These are phyloP conservation scores for Ilex asprella DNA, from an alignment of 257 asterid species.

Conservation along the genomic window DNA sequence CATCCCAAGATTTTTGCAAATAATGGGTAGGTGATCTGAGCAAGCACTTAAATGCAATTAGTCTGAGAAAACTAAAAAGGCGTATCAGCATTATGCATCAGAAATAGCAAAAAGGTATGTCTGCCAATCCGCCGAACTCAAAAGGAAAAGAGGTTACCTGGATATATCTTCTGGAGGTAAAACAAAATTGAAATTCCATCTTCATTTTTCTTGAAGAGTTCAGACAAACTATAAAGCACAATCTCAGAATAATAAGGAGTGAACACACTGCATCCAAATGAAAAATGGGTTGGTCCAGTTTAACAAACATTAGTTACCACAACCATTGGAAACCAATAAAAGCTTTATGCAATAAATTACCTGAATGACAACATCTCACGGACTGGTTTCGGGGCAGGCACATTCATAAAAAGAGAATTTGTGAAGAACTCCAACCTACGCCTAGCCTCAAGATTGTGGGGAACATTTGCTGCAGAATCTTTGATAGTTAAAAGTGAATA, in stretches of 20 bases:
- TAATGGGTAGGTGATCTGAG: no score
- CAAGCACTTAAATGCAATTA: no score
- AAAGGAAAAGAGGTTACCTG: slow-evolving; percentile 41
- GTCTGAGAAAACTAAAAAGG: no score
- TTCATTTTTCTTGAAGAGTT: slow-evolving; percentile 86
- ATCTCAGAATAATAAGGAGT: slow-evolving; percentile 94
- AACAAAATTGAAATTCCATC: slow-evolving; percentile 95
- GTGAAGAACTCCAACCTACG: slow-evolving; percentile 87
- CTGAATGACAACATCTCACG: slow-evolving; percentile 92
- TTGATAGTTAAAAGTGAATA: slow-evolving; percentile 79
- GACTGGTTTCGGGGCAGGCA: slow-evolving; percentile 85
- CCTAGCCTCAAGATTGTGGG: slow-evolving; percentile 88
- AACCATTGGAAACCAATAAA: slow-evolving; percentile 5
- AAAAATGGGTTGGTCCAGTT: slow-evolving; percentile 2
- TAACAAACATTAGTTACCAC: not conserved
- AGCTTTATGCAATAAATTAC: slow-evolving; percentile 26
- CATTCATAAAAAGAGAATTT: slow-evolving; percentile 95
- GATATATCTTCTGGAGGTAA: slow-evolving; percentile 96
- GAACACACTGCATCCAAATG: slow-evolving; percentile 68
- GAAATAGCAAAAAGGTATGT: no score
- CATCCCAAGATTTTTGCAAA: no score
- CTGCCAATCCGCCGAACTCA: no score
- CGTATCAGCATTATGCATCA: no score
- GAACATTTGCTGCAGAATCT: slow-evolving; percentile 88
- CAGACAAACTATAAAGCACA: slow-evolving; percentile 97